phyloP scores from a whole-genome alignment of 1,284 basidiomycete genomes.

The Apiotrichum montevideense region DNA sequence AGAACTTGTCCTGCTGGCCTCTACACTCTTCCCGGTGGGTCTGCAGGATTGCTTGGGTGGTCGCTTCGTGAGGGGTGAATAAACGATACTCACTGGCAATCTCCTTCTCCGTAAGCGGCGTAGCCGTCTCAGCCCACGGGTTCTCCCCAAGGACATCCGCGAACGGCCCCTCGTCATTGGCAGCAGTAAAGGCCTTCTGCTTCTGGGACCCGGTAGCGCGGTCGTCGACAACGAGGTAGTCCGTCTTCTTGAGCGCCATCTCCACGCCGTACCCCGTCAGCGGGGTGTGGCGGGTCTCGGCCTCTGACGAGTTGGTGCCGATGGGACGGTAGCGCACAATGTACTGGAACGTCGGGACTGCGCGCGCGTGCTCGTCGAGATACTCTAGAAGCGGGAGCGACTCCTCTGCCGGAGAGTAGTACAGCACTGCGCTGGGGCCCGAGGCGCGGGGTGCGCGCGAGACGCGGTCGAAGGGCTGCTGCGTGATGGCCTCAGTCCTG shows the following conservation, averaged over 20 bases:
- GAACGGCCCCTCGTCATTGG: conserved; percentile 8
- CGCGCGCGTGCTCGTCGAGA: conserved; percentile 53
- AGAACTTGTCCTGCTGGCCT: too few relatives aligned
- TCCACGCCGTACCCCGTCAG: conserved; percentile 86
- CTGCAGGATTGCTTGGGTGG: too few relatives aligned
- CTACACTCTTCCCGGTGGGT: too few relatives aligned
- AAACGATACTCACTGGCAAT: conserved; percentile 49
- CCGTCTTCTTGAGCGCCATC: conserved; percentile 92
- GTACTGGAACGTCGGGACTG: conserved; percentile 58
- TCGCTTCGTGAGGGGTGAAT: too few relatives aligned
- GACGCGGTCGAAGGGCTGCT: conserved; percentile 65
- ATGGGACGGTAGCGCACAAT: conserved; percentile 62
- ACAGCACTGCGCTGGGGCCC: conserved; percentile 60
- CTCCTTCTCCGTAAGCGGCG: conserved; percentile 61
- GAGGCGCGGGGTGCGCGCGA: conserved; percentile 50
- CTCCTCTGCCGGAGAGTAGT: conserved; percentile 61
- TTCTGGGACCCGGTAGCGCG: conserved; percentile 41
- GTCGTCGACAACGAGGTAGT: conserved; percentile 91
- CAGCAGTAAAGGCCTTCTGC: conserved; percentile 5
- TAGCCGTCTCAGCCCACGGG: conserved; percentile 51
- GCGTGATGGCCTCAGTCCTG: conserved; percentile 45
- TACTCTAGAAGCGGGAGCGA: conserved; percentile 56
- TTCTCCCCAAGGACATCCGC: conserved; percentile 33
- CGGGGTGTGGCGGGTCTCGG: conserved; percentile 35
- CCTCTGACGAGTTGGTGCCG: conserved; percentile 26